Evolutionary conservation across 768 basidiomycete species (phyloP).

Genomic region (Pulveroboletus sp.): DNA sequence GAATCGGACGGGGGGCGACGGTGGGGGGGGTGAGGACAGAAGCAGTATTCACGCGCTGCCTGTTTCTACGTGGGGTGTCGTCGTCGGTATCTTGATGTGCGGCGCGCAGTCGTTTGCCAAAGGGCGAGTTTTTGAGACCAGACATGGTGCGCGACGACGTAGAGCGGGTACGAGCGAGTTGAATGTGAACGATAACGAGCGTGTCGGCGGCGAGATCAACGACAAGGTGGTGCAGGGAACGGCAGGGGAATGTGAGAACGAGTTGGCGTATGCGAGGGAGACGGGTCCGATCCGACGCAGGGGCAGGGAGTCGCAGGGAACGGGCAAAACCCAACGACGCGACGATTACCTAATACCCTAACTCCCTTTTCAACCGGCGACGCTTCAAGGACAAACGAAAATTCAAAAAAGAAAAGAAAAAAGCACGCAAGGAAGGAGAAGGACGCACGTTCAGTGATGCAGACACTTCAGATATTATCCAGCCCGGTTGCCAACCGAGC

Average conservation of each 20-base stretch:
- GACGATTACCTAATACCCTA: constrained; percentile 29
- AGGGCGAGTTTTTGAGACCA: constrained; percentile 77
- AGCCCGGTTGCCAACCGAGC: constrained; percentile 13
- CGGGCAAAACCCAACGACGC: constrained; percentile 27
- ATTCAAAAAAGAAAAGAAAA: constrained; percentile 2
- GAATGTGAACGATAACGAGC: constrained; percentile 1
- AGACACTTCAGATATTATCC: not conserved
- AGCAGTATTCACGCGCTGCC: constrained; percentile 49
- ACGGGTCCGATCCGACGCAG: constrained; percentile 18
- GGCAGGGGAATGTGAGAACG: not conserved
- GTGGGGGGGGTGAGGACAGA: constrained; percentile 41
- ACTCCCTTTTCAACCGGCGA: constrained; percentile 26
- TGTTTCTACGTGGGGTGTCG: constrained; percentile 48
- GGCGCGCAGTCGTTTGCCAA: constrained; percentile 77
- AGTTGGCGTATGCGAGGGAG: no score
- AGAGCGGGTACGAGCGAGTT: no score
- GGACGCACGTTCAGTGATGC: not conserved
- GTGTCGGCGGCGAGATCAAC: not conserved
- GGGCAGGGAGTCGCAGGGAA: no score
- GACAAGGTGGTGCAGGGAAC: not conserved
- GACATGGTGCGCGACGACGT: constrained; percentile 43
- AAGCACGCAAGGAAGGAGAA: not conserved
- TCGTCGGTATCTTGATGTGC: constrained; percentile 56
- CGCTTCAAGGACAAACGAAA: constrained; percentile 6
- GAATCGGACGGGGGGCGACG: constrained; percentile 42